Percentiles rank a stretch among this genome's conserved stretches.
These are phyloP conservation scores for Ocimum tenuiflorum DNA, from an alignment of 257 asterid species.

Conservation along the genomic window DNA sequence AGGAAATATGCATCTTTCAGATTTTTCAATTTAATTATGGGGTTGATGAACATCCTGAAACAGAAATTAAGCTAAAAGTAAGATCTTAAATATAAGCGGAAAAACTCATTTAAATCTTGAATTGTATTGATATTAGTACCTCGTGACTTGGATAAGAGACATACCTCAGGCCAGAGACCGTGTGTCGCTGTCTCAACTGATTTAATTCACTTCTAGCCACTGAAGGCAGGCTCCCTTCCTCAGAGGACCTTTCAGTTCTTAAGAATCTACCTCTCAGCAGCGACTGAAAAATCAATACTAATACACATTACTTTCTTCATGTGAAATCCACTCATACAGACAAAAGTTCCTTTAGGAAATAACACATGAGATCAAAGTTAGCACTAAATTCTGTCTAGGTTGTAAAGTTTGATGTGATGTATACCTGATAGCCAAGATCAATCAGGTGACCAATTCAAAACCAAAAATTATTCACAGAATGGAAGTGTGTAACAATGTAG, in stretches of 20 bases:
- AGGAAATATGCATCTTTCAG: neutral
- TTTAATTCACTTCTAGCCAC: constrained; percentile 72
- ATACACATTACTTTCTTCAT: constrained; percentile 11
- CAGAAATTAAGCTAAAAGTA: too few species aligned
- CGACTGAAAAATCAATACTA: constrained; percentile 45
- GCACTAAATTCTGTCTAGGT: neutral
- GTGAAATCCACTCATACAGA: neutral
- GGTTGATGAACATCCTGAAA: neutral
- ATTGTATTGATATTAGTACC: constrained; percentile 1
- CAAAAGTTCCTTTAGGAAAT: neutral
- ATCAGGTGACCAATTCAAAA: neutral
- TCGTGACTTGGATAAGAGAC: constrained; percentile 10
- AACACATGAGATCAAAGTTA: neutral
- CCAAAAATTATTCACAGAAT: neutral
- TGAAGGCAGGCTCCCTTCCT: constrained; percentile 69
- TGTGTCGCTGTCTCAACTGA: constrained; percentile 80
- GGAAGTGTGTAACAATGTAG: neutral
- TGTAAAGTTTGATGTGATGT: neutral
- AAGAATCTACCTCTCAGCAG: constrained; percentile 89
- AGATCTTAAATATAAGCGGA: neutral
- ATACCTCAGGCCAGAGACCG: constrained; percentile 93
- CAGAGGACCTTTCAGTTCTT: constrained; percentile 71
- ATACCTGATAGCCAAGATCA: neutral
- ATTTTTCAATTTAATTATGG: neutral
- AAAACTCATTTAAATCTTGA: neutral